These are phyloP conservation scores for Cyberlindnera sargentensis DNA, from an alignment of 805 yeast species.

Conservation along the genomic window DNA sequence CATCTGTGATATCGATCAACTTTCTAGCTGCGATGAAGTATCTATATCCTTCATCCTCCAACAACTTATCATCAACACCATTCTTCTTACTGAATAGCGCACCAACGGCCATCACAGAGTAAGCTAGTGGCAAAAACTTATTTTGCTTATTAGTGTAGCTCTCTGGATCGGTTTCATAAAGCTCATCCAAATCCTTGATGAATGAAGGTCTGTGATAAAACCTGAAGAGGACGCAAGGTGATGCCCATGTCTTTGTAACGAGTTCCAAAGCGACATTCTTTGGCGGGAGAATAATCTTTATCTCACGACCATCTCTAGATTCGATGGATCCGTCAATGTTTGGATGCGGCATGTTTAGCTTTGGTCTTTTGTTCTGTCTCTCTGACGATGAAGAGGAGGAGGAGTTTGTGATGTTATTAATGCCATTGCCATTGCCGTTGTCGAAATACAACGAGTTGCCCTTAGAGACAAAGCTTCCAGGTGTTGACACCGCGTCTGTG, in stretches of 20 bases:
- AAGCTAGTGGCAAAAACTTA: conserved; percentile 72
- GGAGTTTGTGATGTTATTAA: no score
- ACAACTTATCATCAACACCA: conserved; percentile 26
- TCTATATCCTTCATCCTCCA: conserved; percentile 63
- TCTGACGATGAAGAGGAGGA: background rate
- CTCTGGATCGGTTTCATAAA: conserved; percentile 72
- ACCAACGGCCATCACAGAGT: conserved; percentile 83
- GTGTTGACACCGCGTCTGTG: conserved; percentile 7
- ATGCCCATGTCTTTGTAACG: conserved; percentile 76
- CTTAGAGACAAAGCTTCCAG: background rate
- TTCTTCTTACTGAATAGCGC: conserved; percentile 52
- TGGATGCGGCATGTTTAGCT: conserved; percentile 19
- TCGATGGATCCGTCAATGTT: conserved; percentile 26
- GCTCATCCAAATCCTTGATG: conserved; percentile 62
- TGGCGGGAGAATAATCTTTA: conserved; percentile 69
- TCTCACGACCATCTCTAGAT: conserved; percentile 23
- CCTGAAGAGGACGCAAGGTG: conserved; percentile 76
- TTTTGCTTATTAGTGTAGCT: conserved; percentile 73
- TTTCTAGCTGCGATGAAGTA: conserved; percentile 83
- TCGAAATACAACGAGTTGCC: no score
- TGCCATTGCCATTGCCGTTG: no score
- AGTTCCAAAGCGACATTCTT: conserved; percentile 66
- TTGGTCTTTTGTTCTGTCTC: conserved; percentile 3
- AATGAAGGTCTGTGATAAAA: conserved; percentile 85
- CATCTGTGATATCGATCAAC: conserved; percentile 79